Percentiles rank a stretch among this genome's conserved stretches.
phyloP scores from a whole-genome alignment of 2,329 filamentous ascomycete genomes.

The Pezicula carpinea region DNA sequence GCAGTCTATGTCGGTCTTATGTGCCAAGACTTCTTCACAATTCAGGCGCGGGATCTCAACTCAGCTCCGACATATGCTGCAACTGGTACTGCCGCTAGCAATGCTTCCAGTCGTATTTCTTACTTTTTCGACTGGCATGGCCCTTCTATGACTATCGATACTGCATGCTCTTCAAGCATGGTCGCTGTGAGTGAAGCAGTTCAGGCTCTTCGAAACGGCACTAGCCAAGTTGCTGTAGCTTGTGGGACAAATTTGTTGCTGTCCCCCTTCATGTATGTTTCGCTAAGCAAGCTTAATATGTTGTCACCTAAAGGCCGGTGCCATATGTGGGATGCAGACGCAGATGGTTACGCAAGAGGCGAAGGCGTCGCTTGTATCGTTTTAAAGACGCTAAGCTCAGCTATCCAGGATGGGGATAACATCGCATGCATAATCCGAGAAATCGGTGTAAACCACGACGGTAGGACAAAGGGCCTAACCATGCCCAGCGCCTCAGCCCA shows the following conservation, averaged over 20 bases:
- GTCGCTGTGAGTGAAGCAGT: slow-evolving; percentile 28
- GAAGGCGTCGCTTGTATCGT: too few species aligned
- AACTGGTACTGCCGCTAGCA: slow-evolving; percentile 26
- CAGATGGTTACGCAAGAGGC: slow-evolving; percentile 8
- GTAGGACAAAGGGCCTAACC: too few species aligned
- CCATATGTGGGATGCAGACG: slow-evolving; percentile 6
- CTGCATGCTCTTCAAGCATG: slow-evolving; percentile 33
- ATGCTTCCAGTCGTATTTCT: slow-evolving; percentile 36
- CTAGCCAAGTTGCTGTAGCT: slow-evolving; percentile 6
- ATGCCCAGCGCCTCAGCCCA: too few species aligned
- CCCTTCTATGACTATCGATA: slow-evolving; percentile 32
- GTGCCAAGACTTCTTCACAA: background rate
- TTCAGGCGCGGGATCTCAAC: slow-evolving; percentile 31
- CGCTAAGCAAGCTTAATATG: slow-evolving; percentile 33
- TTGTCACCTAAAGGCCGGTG: slow-evolving; percentile 10
- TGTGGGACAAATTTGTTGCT: slow-evolving; percentile 14
- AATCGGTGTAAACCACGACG: too few species aligned
- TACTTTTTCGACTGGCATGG: slow-evolving; percentile 28
- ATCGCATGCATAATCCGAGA: too few species aligned
- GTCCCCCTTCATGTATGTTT: slow-evolving; percentile 1
- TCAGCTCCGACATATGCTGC: slow-evolving; percentile 26
- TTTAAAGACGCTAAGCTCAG: too few species aligned
- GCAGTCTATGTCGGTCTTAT: slow-evolving; percentile 19
- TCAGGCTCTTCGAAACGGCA: slow-evolving; percentile 13
- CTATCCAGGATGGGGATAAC: too few species aligned